These are phyloP conservation scores for Colletotrichum liaoningense DNA, from an alignment of 2,329 filamentous ascomycete species.

Conservation along the genomic window DNA sequence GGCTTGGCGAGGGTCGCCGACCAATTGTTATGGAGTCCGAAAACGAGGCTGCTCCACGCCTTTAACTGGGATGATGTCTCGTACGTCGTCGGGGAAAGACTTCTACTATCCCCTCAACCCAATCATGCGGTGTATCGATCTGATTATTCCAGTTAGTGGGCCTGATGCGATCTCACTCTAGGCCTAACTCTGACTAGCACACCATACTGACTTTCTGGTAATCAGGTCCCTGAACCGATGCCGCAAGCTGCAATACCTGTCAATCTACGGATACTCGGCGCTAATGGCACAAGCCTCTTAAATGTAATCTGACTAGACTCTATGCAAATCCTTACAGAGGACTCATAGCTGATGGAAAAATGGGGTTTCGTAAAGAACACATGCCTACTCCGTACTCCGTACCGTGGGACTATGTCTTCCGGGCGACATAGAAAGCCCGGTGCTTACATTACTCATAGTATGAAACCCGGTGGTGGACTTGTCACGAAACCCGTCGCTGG, in stretches of 20 bases:
- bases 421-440: too few relatives aligned
- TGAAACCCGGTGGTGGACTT: background rate
- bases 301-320: background rate
- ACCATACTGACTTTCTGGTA: background rate
- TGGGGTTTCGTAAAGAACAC: background rate
- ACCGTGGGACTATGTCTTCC: too few relatives aligned
- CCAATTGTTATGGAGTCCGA: conserved; percentile 17
- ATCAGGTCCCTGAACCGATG: background rate
- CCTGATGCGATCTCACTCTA: background rate
- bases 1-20: background rate
- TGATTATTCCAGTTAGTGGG: conserved; percentile 1
- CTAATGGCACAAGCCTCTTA: background rate
- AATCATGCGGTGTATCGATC: background rate
- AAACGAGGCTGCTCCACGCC: conserved; percentile 14
- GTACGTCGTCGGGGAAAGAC: background rate
- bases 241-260: background rate
- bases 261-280: background rate
- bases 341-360: background rate
- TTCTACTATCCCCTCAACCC: background rate
- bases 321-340: background rate
- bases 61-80: background rate
- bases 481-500: background rate
- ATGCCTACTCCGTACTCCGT: too few relatives aligned
- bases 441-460: too few relatives aligned
- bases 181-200: background rate